Conservation (phyloP, 2,329 filamentous ascomycete genomes). For the Saccharata proteae region DNA sequence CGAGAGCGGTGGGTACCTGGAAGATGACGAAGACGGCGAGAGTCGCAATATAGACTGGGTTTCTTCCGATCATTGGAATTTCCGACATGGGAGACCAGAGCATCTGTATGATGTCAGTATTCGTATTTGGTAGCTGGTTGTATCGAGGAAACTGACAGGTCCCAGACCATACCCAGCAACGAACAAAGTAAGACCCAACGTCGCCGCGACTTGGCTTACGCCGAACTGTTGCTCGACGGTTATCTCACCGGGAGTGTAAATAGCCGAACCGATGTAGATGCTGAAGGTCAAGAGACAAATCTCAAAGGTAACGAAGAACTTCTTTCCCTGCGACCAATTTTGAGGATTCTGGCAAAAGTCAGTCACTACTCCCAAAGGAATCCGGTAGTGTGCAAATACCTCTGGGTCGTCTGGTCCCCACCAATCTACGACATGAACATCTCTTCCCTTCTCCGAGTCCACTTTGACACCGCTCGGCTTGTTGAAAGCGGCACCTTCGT, state of each 20-base stretch:
- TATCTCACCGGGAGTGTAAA: conserved; percentile 31
- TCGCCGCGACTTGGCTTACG: conserved; percentile 28
- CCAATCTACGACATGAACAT: conserved; percentile 40
- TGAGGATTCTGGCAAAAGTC: conserved; percentile 26
- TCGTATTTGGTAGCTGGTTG: too few species aligned
- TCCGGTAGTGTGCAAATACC: conserved; percentile 12
- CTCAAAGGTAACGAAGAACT: conserved; percentile 32
- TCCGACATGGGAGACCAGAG: conserved; percentile 35
- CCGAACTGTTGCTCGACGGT: conserved; percentile 26
- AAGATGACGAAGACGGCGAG: conserved; percentile 36
- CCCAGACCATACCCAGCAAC: conserved; percentile 22
- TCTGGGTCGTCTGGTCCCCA: conserved; percentile 35
- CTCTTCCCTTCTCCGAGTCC: conserved; percentile 41
- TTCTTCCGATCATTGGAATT: conserved; percentile 35
- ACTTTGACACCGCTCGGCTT: conserved; percentile 30
- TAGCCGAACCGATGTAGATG: conserved; percentile 35
- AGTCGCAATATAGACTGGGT: conserved; percentile 32
- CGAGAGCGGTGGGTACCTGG: conserved; percentile 33
- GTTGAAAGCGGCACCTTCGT: conserved; percentile 19
- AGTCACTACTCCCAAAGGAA: background rate
- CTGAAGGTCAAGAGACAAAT: conserved; percentile 37
- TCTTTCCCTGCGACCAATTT: conserved; percentile 35
- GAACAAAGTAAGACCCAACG: conserved; percentile 30
- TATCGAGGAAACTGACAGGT: conserved; percentile 11
- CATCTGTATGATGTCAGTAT: conserved; percentile 11